Conservation (phyloP, 1,284 basidiomycete species). For the Rhodotorula sp. region DNA sequence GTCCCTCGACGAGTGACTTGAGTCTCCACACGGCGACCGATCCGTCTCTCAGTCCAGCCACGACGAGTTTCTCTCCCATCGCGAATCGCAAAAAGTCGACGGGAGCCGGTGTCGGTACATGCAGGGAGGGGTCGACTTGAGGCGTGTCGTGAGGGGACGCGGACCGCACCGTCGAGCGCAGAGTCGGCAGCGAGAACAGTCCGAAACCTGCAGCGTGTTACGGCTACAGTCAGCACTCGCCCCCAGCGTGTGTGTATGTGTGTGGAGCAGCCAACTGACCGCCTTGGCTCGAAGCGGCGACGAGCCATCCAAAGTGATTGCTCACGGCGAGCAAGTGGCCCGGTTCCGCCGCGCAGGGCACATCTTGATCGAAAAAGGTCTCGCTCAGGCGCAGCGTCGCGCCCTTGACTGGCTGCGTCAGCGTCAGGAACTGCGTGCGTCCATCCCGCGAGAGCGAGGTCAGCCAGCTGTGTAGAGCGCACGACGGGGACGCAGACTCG, state of each 20-base stretch:
- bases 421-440: slow-evolving; percentile 26
- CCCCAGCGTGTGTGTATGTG: neutral
- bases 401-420: slow-evolving; percentile 27
- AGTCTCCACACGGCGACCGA: slow-evolving; percentile 35
- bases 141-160: slow-evolving; percentile 35
- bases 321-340: slow-evolving; percentile 35
- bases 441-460: neutral
- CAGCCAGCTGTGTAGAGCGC: too few species aligned
- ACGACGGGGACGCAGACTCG: neutral
- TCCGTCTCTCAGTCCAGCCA: slow-evolving; percentile 35
- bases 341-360: slow-evolving; percentile 1
- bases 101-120: slow-evolving; percentile 15
- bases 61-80: slow-evolving; percentile 33
- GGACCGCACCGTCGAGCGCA: slow-evolving; percentile 24
- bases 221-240: neutral
- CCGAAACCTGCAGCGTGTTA: slow-evolving; percentile 33
- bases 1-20: slow-evolving; percentile 33
- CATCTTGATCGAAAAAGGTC: neutral
- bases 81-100: slow-evolving; percentile 41
- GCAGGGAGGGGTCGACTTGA: neutral
- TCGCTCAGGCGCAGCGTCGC: slow-evolving; percentile 15
- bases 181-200: slow-evolving; percentile 28
- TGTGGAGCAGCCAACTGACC: slow-evolving; percentile 10
- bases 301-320: slow-evolving; percentile 37
- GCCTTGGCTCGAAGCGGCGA: slow-evolving; percentile 8